Conservation (phyloP, 306 rosid genomes). For the Vicia sativa region DNA sequence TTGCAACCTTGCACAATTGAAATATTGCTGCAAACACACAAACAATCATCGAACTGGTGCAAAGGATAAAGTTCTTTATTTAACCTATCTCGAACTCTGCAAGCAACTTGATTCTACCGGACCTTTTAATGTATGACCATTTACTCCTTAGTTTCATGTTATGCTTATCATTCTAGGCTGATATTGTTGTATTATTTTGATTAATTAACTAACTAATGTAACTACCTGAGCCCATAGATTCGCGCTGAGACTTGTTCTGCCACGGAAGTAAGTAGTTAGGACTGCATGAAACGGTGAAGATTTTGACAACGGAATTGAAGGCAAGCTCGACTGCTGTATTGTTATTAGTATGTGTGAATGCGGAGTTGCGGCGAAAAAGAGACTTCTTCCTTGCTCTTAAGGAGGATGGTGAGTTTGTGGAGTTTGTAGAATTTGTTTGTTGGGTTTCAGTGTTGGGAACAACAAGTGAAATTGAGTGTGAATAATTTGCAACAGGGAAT, state of each 20-base stretch:
- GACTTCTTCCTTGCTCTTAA: conserved; percentile 22
- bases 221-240: conserved; percentile 87
- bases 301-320: conserved; percentile 83
- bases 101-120: too few relatives aligned
- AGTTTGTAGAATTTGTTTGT: conserved; percentile 13
- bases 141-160: too few relatives aligned
- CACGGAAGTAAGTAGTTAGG: conserved; percentile 88
- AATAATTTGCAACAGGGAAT: not conserved
- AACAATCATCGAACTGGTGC: too few relatives aligned
- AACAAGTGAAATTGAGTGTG: not conserved
- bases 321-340: conserved; percentile 64
- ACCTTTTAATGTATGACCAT: too few relatives aligned
- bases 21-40: too few relatives aligned
- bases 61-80: too few relatives aligned
- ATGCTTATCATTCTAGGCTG: too few relatives aligned
- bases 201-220: too few relatives aligned
- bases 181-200: too few relatives aligned
- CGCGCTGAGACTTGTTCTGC: conserved; percentile 96
- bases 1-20: too few relatives aligned
- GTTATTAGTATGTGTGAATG: not conserved
- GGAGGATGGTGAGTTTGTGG: not conserved
- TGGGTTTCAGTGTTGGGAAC: not conserved
- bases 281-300: conserved; percentile 82
- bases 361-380: conserved; percentile 20
- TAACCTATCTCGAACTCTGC: too few relatives aligned